Evolutionary conservation across 257 asterid genomes (phyloP), one percentile per base, ranked within the genome.

Genomic region (Schizonepeta tenuifolia): DNA sequence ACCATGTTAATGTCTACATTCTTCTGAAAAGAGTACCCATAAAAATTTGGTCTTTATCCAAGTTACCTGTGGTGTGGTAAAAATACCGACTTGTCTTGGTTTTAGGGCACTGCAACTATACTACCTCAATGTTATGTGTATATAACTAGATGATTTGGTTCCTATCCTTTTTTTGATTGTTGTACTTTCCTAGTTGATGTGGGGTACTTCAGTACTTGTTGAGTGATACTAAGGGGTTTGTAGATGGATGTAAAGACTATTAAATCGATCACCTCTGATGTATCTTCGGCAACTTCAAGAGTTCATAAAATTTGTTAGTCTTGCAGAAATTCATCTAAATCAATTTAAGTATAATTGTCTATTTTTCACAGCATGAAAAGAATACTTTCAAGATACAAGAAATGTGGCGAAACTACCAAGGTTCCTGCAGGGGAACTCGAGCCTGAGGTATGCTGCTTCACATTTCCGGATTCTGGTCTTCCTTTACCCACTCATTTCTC

Each of bases 291-390:
- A 17, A 36, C 17, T 9, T n/a, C 35, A 3, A 2, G 7, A 17
- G 33, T 26, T 15, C 2, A 20, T 3, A 17, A 21, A 9, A 36
- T 70, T 33, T n/a, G 2, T 1, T 17, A 8, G 47, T 49, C 17
- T 33, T 28, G 26, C 13, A 24, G 10, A 33, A 36, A 12, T 14
- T 31, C 4, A 33, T 49, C 35, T 14, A 28, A 24, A 17, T 6
- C 28, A 38, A 60, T 20, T 53, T 7, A 15, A 60, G 5, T 59
- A 43, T 22, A n/a, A 40, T 31, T 70, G 13, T 33, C 8, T 73
- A 40, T 49, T 24, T 33, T 56, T 43, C 81, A 77, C 97, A 90
- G 97, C 86, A 90, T 88, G 93, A 78, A 75, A 59, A 72, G 31
- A 59, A 85, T 86, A 20, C 79, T 89, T 74, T 26, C 80, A 12